phyloP scores from a whole-genome alignment of 345 rosid genomes.

The Heritiera fomes region DNA sequence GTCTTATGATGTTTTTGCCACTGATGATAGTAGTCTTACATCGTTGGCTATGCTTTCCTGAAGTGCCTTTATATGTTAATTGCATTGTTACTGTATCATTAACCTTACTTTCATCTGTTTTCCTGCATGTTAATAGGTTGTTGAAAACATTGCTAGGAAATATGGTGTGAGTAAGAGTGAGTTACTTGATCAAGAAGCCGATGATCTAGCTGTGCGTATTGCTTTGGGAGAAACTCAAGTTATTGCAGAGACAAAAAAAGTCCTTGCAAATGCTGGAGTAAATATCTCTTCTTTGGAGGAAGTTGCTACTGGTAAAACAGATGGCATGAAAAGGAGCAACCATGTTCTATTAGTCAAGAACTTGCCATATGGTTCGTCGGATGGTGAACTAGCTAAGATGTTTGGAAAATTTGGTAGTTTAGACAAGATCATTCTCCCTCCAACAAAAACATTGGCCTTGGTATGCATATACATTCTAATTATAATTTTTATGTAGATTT shows the following conservation, averaged over 20 bases:
- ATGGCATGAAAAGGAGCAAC: slow-evolving; percentile 73
- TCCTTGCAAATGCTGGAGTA: slow-evolving; percentile 78
- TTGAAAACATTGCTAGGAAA: slow-evolving; percentile 81
- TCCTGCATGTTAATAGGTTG: slow-evolving; percentile 48
- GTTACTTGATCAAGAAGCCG: slow-evolving; percentile 81
- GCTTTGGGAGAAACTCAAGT: slow-evolving; percentile 98
- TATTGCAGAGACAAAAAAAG: slow-evolving; percentile 83
- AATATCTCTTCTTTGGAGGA: slow-evolving; percentile 72
- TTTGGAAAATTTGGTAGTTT: slow-evolving; percentile 83
- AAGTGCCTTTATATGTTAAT: background rate
- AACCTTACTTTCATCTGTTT: slow-evolving; percentile 4
- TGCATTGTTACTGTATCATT: slow-evolving; percentile 15
- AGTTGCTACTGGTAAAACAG: slow-evolving; percentile 58
- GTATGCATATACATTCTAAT: slow-evolving; percentile 37
- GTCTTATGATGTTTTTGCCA: background rate
- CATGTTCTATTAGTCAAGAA: slow-evolving; percentile 84
- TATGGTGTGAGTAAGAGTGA: slow-evolving; percentile 90
- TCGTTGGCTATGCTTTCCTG: background rate
- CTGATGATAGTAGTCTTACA: background rate
- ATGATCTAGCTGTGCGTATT: slow-evolving; percentile 93
- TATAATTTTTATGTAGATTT: background rate
- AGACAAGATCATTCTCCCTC: slow-evolving; percentile 83
- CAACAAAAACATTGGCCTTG: slow-evolving; percentile 87
- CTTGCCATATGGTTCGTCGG: slow-evolving; percentile 88
- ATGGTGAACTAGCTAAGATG: slow-evolving; percentile 74